Evolutionary conservation across 1,284 basidiomycete species (phyloP).

Genomic region (Vanrija pseudolonga): DNA sequence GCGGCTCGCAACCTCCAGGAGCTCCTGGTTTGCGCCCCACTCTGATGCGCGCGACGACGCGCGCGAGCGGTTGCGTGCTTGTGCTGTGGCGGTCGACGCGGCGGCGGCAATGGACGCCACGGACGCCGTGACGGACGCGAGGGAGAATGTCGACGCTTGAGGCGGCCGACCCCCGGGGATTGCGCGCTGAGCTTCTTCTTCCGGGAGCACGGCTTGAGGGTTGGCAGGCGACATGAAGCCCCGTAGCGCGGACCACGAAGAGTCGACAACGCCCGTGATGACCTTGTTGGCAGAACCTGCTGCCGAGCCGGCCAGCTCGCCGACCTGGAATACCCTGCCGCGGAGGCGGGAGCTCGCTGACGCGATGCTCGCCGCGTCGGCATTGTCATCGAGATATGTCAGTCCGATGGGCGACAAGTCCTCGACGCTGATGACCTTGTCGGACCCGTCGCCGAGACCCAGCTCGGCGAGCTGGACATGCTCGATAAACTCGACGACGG

Average conservation of each 20-base stretch:
- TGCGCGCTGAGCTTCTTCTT: background rate
- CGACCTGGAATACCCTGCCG: constrained; percentile 74
- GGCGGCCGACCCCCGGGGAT: constrained; percentile 50
- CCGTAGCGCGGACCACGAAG: constrained; percentile 72
- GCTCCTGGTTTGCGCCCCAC: constrained; percentile 43
- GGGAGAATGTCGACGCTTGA: constrained; percentile 71
- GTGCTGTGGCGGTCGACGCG: constrained; percentile 22
- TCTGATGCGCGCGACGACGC: constrained; percentile 53
- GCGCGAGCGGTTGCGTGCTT: constrained; percentile 34
- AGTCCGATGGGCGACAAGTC: constrained; percentile 73
- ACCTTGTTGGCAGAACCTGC: constrained; percentile 77
- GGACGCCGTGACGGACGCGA: constrained; percentile 69
- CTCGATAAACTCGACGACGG: constrained; percentile 88
- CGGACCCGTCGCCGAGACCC: constrained; percentile 63
- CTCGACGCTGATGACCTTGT: constrained; percentile 63
- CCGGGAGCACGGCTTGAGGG: background rate
- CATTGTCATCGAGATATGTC: constrained; percentile 39
- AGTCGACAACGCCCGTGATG: constrained; percentile 75
- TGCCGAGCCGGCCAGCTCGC: constrained; percentile 61
- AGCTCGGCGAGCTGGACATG: constrained; percentile 80
- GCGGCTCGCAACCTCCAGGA: constrained; percentile 43
- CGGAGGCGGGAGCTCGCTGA: constrained; percentile 51
- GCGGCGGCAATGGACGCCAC: constrained; percentile 55
- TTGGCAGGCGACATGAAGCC: constrained; percentile 53
- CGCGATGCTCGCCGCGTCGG: constrained; percentile 42